These are phyloP conservation scores for Bauhinia variegata DNA, from an alignment of 306 rosid genomes.

Conservation along the genomic window DNA sequence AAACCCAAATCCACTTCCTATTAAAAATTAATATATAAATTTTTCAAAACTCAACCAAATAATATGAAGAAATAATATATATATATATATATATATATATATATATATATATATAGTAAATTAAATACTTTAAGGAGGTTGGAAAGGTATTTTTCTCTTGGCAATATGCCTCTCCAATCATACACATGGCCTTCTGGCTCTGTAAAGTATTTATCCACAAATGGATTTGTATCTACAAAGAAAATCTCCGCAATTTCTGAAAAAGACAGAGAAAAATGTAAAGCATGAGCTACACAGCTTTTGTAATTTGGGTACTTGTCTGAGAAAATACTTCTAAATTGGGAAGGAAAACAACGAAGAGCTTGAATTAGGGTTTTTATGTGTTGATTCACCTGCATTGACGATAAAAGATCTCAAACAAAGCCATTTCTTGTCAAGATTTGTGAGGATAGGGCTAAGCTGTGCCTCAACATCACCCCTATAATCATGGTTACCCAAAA, in stretches of 20 bases:
- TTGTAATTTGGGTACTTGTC: too few species aligned
- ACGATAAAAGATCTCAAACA: constrained; percentile 53
- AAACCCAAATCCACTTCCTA: constrained; percentile 45
- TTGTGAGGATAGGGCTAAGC: constrained; percentile 47
- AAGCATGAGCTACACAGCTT: too few species aligned
- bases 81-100: too few species aligned
- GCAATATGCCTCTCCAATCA: constrained; percentile 56
- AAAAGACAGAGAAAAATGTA: too few species aligned
- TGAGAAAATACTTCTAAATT: too few species aligned
- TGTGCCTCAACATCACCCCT: constrained; percentile 71
- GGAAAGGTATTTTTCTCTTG: constrained; percentile 41
- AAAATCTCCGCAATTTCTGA: constrained; percentile 48
- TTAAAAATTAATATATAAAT: too few species aligned
- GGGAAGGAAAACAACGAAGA: too few species aligned
- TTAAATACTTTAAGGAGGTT: constrained; percentile 47
- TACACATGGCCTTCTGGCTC: constrained; percentile 36
- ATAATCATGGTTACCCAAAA: constrained; percentile 81
- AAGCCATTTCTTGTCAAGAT: constrained; percentile 47
- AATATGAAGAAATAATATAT: too few species aligned
- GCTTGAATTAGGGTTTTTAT: too few species aligned
- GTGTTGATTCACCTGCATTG: constrained; percentile 24
- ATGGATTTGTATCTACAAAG: constrained; percentile 67
- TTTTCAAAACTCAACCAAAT: too few species aligned
- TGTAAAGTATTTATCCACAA: constrained; percentile 49
- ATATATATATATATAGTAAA: too few species aligned